Base-by-base conservation (phyloP, 73 alveolate species). In the Paramecium sexaurelia region DNA sequence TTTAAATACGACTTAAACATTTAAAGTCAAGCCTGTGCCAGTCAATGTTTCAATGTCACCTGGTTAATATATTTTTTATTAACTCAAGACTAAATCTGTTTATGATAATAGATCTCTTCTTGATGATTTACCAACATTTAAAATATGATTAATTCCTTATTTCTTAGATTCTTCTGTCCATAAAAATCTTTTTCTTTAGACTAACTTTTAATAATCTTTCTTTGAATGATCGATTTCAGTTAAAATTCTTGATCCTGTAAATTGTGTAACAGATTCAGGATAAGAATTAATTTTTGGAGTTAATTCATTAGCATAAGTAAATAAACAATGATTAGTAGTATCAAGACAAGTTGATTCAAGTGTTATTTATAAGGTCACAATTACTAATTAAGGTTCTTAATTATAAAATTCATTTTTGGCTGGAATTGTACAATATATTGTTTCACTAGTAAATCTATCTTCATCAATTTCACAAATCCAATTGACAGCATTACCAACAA, bases 401-500 rank as follows among this genome's bases (percentile, higher is more conserved):
- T 7, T 71, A 37, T 71, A 71, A 35, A 19, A 35, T 71, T 78
- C 73, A 20, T 45, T n/a, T 78, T 22, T 78, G 1, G 90, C 61
- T 6, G 90, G 90, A 41, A 39, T 32, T 2, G 90, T 78, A 13
- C 90, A 78, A 45, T 41, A 39, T 13, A 78, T 40, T 8, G 22
- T 33, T 13, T 20, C 36, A 40, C 29, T 43, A 3, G 90, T 29
- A 39, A 39, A 78, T 20, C 45, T 22, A 24, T 24, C 24, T 41
- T 41, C 90, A 78, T 78, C 73, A 7, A 78, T 40, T 39, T 78
- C 90, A 78, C 90, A 78, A 2, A 78, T 0, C 90, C 90, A 78
- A 78, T 78, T 78, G 8, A 78, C 73, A 29, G 75, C 40, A 13
- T 24, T 17, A 19, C 90, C 90, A 41, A 78, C 41, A 39, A 41